A percentile compares a stretch with the other conserved stretches of the same genome.
These are phyloP conservation scores for Pseudozyma tsukubaensis DNA, from an alignment of 1,284 basidiomycete genomes.

Conservation along the genomic window DNA sequence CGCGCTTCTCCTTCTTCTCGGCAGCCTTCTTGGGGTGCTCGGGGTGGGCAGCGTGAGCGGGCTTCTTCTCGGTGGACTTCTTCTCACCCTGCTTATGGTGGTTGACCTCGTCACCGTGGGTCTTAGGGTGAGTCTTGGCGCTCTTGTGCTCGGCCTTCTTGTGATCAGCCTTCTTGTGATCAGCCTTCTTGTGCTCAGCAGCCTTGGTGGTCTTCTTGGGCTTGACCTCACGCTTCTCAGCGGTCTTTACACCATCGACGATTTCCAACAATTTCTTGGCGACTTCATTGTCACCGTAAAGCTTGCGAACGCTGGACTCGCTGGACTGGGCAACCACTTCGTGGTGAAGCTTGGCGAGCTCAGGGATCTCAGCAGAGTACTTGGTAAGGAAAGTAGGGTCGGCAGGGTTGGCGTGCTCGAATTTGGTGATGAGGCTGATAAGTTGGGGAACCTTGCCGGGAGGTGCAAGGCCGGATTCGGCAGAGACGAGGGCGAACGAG, in stretches of 20 bases:
- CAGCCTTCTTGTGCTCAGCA: neutral
- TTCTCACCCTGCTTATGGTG: slow-evolving; percentile 12
- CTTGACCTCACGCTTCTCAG: slow-evolving; percentile 13
- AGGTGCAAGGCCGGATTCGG: slow-evolving; percentile 17
- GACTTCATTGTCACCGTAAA: slow-evolving; percentile 21
- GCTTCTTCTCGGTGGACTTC: slow-evolving; percentile 19
- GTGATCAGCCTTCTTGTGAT: slow-evolving; percentile 1
- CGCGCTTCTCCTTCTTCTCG: no score
- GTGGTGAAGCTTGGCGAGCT: slow-evolving; percentile 28
- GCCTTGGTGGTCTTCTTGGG: slow-evolving; percentile 9
- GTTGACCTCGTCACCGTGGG: slow-evolving; percentile 1
- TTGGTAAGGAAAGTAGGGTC: slow-evolving; percentile 9
- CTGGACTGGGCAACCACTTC: slow-evolving; percentile 18
- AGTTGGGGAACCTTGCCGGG: slow-evolving; percentile 36
- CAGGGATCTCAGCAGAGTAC: slow-evolving; percentile 10
- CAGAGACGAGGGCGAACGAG: slow-evolving; percentile 18
- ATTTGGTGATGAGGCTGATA: slow-evolving; percentile 29
- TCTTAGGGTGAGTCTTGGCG: no score
- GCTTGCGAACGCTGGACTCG: slow-evolving; percentile 11
- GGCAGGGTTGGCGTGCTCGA: slow-evolving; percentile 29
- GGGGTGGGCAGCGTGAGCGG: slow-evolving; percentile 14
- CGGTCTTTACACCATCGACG: slow-evolving; percentile 13
- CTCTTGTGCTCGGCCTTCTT: no score
- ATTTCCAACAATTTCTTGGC: slow-evolving; percentile 22
- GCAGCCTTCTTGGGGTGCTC: slow-evolving; percentile 20